Conservation (phyloP, 2,329 filamentous ascomycete genomes). For the Arachnomyces sp. region DNA sequence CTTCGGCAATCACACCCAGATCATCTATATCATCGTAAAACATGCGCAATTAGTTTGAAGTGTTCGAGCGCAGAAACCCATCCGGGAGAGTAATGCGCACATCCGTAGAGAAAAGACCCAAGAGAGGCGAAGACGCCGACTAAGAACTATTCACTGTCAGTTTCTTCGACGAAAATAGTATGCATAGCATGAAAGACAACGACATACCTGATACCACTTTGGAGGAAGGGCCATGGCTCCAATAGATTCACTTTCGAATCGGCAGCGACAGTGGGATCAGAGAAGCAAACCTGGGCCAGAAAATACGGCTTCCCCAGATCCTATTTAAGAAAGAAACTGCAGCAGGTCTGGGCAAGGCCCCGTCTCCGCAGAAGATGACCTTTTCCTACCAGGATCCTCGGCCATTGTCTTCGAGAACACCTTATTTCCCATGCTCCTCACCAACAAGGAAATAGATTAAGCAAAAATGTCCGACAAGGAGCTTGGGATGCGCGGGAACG, state of each 20-base stretch:
- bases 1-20: conserved; percentile 52
- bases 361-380: too few species aligned
- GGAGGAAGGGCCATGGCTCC: conserved; percentile 46
- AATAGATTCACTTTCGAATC: conserved; percentile 1
- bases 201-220: conserved; percentile 48
- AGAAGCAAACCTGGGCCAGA: too few species aligned
- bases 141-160: conserved; percentile 40
- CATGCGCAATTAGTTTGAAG: background rate
- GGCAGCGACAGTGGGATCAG: too few species aligned
- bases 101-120: conserved; percentile 51
- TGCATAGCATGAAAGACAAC: background rate
- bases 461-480: too few species aligned
- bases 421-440: too few species aligned
- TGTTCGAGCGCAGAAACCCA: background rate
- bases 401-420: too few species aligned
- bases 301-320: too few species aligned
- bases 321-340: too few species aligned
- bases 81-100: conserved; percentile 14
- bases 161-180: background rate
- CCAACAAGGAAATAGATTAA: too few species aligned
- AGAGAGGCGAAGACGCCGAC: conserved; percentile 52
- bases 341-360: too few species aligned
- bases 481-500: too few species aligned
- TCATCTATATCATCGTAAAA: conserved; percentile 32
- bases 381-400: too few species aligned